Percentiles rank a stretch among this genome's conserved stretches.
These are phyloP conservation scores for Colletotrichum navitas DNA, from an alignment of 2,329 filamentous ascomycete genomes.

Conservation along the genomic window DNA sequence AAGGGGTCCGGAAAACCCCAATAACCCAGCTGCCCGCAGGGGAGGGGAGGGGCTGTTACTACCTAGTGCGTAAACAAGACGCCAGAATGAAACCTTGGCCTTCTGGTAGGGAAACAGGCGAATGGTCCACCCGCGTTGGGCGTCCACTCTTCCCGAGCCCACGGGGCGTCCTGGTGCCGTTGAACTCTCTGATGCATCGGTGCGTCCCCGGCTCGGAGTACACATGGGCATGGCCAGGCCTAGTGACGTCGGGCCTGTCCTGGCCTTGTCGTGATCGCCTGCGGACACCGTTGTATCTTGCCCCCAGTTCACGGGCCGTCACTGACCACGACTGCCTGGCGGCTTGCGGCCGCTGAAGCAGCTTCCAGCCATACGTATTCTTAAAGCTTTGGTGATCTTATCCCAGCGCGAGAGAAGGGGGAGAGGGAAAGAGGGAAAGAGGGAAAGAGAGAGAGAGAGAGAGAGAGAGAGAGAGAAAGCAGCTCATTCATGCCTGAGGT, in stretches of 20 bases:
- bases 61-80: background rate
- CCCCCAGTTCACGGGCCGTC: background rate
- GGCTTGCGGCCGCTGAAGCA: background rate
- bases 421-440: no score
- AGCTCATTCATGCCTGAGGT: background rate
- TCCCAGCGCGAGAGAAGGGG: background rate
- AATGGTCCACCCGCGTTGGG: slow-evolving; percentile 35
- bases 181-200: slow-evolving; percentile 30
- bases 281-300: background rate
- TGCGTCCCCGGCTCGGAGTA: slow-evolving; percentile 24
- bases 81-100: slow-evolving; percentile 12
- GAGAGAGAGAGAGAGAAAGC: background rate
- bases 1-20: slow-evolving; percentile 3
- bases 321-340: background rate
- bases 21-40: slow-evolving; percentile 10
- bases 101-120: slow-evolving; percentile 27
- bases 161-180: slow-evolving; percentile 37
- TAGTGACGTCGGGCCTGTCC: slow-evolving; percentile 24
- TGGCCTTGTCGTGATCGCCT: slow-evolving; percentile 5
- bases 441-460: no score
- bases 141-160: slow-evolving; percentile 41
- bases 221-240: slow-evolving; percentile 5
- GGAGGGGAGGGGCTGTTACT: background rate
- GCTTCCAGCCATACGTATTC: background rate
- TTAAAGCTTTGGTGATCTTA: background rate